Base-by-base conservation (phyloP, 495 filamentous ascomycete species). In the Sporormia fimetaria region DNA sequence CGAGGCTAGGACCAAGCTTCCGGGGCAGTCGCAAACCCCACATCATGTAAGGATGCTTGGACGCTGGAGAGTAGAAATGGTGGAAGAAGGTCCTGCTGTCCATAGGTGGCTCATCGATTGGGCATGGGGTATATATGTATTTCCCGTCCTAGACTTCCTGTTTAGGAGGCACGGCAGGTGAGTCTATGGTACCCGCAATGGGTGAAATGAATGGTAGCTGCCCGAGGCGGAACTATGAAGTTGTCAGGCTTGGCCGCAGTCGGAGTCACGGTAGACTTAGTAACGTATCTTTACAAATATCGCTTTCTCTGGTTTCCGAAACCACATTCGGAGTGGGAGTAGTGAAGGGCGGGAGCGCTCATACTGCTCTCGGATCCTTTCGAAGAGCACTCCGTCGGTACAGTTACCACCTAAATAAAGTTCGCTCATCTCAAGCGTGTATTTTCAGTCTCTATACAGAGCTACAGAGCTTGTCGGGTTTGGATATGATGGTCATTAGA, bases 361-460 rank as follows among this genome's bases (percentile, higher is more conserved):
- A n/a, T n/a, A n/a, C n/a, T n/a, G n/a, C n/a, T n/a, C n/a, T n/a
- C n/a, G n/a, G n/a, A n/a, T n/a, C n/a, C n/a, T n/a, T n/a, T n/a
- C n/a, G n/a, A n/a, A n/a, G n/a, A n/a, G 30, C 30, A 7, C 6
- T 6, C 30, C 14, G 30, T 33, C 30, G 30, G 10, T 33, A 6
- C 6, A 15, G 12, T n/a, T 6, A n/a, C 6, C 6, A 6, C 17
- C 14, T 6, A 15, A 33, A 6, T 6, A 6, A 33, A 33, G 6
- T 33, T 33, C 30, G 17, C 12, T 33, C 6, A 33, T 9, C 30
- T 33, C 30, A 6, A 33, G 12, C 30, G 30, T 7, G 14, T 33
- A 33, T 15, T 33, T 33, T 15, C 30, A 6, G 30, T 33, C 12
- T 33, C 30, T n/a, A 33, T 15, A 33, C 30, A 33, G 30, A 33